Evolutionary conservation across 1,284 basidiomycete genomes (phyloP).

Genomic region (Boletellus dicymbophilus): DNA sequence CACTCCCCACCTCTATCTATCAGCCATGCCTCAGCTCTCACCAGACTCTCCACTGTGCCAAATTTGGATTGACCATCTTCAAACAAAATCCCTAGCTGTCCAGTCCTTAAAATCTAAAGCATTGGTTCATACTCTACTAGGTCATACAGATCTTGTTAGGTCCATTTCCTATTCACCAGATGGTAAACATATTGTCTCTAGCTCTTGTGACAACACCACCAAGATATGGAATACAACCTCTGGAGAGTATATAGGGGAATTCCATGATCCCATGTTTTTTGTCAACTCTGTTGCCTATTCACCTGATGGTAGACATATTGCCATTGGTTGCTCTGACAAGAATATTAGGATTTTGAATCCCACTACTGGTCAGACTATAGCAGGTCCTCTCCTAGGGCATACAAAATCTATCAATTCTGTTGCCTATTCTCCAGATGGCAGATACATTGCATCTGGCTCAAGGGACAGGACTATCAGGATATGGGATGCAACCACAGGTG

Average conservation of each 20-base stretch:
- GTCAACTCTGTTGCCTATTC: not conserved
- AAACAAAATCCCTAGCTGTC: not conserved
- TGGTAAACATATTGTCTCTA: not conserved
- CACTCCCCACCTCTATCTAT: not conserved
- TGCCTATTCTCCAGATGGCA: too few relatives aligned
- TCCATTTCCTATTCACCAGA: not conserved
- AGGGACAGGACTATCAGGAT: too few relatives aligned
- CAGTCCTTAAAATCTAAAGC: too few relatives aligned
- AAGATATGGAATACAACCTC: not conserved
- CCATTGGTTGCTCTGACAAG: not conserved
- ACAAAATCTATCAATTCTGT: too few relatives aligned
- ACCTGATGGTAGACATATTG: not conserved
- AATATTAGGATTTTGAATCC: not conserved
- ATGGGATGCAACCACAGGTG: not conserved
- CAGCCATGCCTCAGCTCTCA: not conserved
- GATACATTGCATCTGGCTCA: too few relatives aligned
- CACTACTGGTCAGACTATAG: too few relatives aligned
- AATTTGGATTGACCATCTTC: not conserved
- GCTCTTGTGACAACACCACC: not conserved
- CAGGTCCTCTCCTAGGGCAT: too few relatives aligned
- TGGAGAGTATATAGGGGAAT: not conserved
- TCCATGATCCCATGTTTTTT: not conserved
- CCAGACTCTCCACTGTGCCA: not conserved
- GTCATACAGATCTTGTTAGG: not conserved
- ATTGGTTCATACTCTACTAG: not conserved